Base-by-base conservation (phyloP, 371 early-diverging fungal species). In the Scutellospora calospora region DNA sequence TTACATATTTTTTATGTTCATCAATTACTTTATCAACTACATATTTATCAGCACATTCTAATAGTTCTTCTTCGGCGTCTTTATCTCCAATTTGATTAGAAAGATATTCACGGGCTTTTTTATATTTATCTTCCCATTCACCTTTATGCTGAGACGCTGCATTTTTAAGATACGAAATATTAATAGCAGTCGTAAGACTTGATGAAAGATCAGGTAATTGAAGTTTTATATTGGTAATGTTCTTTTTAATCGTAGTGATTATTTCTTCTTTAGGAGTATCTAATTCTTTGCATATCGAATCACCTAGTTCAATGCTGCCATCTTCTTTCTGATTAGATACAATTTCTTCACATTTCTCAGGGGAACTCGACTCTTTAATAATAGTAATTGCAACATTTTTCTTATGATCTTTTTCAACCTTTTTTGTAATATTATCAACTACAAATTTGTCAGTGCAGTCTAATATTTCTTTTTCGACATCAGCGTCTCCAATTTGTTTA, bases 381-480 rank as follows among this genome's bases (percentile, higher is more conserved):
- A 29, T 22, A 22, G 75, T 22, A 14, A 54, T 27, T 18, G 38
- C 38, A 5, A 8, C 31, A 12, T 16, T 20, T 72, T 72, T 72
- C 31, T 54, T 76, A 33, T 41, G 3, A 1, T 76, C 51, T 1
- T 25, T 12, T 14, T 3, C n/a, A 52, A 72, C 31, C 49, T 52
- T 72, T n/a, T 76, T 76, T 16, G 62, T 59, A 33, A 51, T 16
- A 16, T 76, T 62, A 11, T 76, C 60, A 27, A 60, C 62, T 6
- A 76, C 62, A 8, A 5, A 27, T 16, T 60, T 41, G 11, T 41
- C 41, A 3, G 41, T 41, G 41, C 41, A 41, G 11, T 41, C 41
- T 78, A 49, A 45, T 29, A 59, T 9, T 29, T 78, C 78, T 18
- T 65, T 8, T 29, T 14, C 29, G 8, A 14, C 6, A 65, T 78